Base-by-base conservation (phyloP, 2,329 filamentous ascomycete genomes). In the Talaromyces verruculosus region DNA sequence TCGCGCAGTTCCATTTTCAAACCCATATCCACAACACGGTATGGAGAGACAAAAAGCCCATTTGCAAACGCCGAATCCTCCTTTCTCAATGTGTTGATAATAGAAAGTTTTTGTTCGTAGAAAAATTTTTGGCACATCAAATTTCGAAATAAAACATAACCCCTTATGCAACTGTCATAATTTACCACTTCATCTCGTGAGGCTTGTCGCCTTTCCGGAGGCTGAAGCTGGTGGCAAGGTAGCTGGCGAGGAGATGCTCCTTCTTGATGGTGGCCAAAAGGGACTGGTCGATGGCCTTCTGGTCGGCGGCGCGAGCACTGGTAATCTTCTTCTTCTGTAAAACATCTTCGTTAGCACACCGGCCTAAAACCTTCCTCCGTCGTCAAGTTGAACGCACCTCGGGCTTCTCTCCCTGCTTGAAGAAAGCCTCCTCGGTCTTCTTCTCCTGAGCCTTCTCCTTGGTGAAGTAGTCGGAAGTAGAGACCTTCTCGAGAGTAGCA, bases 141-240 rank as follows among this genome's bases (percentile, higher is more conserved):
- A 19, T 53, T 33, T 75, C 76, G 74, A 75, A 74, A 45, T 25
- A 57, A 76, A 73, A 73, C 74, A 62, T 63, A 68, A 47, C 63
- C 77, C 77, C 76, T 74, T 72, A 75, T 74, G 75, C 76, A 72
- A 72, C 74, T 72, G 70, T 74, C 70, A 69, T 72, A 72, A 76
- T 88, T 85, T 97, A 99, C 89, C 94, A 99, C 85, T 92, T 91
- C 95, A 99, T 98, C 89, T 96, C 92, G 87, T 99, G 95, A 85
- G 95, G 95, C 90, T 94, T 93, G 88, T 99, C 94, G 80, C 95
- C 95, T 88, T 93, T 97, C 86, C 94, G 91, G 84, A 99, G 90
- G 89, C 91, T 96, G 91, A 99, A 99, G 81, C 90, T 92, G 84
- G 90, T 92, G 80, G 88, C 88, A 77, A 99, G 92, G 89, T 99